Base-by-base conservation (phyloP, 2,329 filamentous ascomycete species). In the Macrophomina tecta region DNA sequence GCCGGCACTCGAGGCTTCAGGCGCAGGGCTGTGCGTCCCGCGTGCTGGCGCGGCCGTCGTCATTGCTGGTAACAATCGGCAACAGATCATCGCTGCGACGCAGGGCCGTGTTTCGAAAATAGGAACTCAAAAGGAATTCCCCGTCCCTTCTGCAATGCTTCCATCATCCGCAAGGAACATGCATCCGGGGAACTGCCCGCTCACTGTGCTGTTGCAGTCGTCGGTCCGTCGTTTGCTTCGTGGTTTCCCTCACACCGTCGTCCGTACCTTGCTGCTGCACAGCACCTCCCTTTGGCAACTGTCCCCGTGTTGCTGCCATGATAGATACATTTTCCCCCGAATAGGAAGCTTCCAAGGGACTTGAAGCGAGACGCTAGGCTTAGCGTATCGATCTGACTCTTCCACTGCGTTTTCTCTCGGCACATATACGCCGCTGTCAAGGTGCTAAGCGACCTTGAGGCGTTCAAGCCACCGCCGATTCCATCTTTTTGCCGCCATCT, bases 61-160 rank as follows among this genome's bases (percentile, higher is more conserved):
- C 51, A 53, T 36, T 53, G 51, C 30, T 36, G 30, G 51, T 23
- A 53, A 11, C 30, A 53, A 53, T 36, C 30, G 51, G 51, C 30
- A 53, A 53, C 30, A 34, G 51, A 53, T 34, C 51, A 36, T n/a
- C 51, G 51, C 51, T 9, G 4, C 12, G 9, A 53, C 51, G 51
- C 51, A 53, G 51, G 51, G 51, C 28, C 51, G 18, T 14, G 30
- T 28, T 36, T 28, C 51, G 42, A 61, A 61, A 48, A 61, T 61
- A 61, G 56, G 56, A 61, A 61, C 40, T 45, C 34, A 40, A 61
- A 48, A 45, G 42, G 56, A 38, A 48, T 61, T 61, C 42, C 16
- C 56, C 56, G 56, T 8, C 36, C n/a, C 28, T 61, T 61, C 56
- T 48, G 28, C 30, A n/a, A 58, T 45, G 18, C 34, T 58, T 45